Percentiles rank a stretch among this genome's conserved stretches.
These are phyloP conservation scores for Saccharomycopsis fermentans DNA, from an alignment of 805 yeast genomes.

Conservation along the genomic window DNA sequence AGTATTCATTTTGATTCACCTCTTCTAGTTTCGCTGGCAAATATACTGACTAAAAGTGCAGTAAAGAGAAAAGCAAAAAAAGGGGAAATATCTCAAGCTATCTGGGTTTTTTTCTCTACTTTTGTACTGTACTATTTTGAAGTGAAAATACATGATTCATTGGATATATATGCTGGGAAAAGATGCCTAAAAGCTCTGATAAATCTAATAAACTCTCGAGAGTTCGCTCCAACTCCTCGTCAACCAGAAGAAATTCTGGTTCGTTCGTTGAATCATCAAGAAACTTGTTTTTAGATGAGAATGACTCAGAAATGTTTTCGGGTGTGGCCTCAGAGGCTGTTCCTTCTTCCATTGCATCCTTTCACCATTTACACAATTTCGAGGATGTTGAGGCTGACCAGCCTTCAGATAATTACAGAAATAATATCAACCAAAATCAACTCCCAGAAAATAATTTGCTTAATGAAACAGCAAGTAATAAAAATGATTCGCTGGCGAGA, in stretches of 20 bases:
- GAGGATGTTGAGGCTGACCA: constrained; percentile 3
- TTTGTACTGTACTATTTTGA: neutral
- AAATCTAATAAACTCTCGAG: constrained; percentile 10
- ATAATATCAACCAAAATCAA: constrained; percentile 1
- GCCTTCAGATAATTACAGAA: constrained; percentile 1
- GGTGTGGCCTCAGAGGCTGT: constrained; percentile 70
- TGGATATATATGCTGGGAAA: neutral
- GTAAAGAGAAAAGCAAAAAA: too few relatives aligned
- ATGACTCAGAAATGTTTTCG: constrained; percentile 60
- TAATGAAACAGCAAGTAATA: neutral
- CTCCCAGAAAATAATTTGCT: neutral
- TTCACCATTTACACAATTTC: constrained; percentile 59
- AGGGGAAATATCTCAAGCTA: too few relatives aligned
- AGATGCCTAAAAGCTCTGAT: constrained; percentile 13
- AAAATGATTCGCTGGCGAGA: neutral
- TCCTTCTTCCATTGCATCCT: constrained; percentile 69
- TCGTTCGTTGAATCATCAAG: constrained; percentile 6
- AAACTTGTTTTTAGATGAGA: constrained; percentile 32
- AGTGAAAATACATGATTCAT: neutral
- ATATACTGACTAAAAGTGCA: too few relatives aligned
- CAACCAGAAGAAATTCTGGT: constrained; percentile 11
- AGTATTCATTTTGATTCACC: too few relatives aligned
- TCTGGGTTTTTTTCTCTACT: too few relatives aligned
- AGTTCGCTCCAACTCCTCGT: constrained; percentile 11
- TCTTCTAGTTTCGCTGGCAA: too few relatives aligned